Evolutionary conservation across 768 basidiomycete species (phyloP).

Genomic region (Lenzites betulinus): DNA sequence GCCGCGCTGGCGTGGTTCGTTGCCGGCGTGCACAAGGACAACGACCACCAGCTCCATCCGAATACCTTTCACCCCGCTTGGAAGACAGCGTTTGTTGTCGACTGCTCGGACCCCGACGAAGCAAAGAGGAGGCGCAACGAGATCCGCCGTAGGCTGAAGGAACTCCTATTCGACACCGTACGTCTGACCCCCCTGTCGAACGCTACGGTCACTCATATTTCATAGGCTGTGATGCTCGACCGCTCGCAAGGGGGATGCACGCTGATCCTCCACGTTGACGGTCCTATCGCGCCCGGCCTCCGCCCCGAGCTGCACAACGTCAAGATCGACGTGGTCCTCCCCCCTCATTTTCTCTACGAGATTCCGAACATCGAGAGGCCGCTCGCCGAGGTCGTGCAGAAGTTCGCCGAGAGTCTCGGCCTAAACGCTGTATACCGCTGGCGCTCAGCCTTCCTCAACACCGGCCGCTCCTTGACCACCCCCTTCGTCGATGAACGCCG

Average conservation of each 20-base stretch:
- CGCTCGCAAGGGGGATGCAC: background rate
- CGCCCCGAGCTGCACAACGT: background rate
- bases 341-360: background rate
- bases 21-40: too few relatives aligned
- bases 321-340: background rate
- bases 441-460: background rate
- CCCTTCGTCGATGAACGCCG: background rate
- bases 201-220: background rate
- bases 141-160: background rate
- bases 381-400: background rate
- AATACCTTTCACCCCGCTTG: background rate
- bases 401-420: background rate
- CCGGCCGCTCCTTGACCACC: background rate
- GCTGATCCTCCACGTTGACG: background rate
- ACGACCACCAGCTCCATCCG: too few relatives aligned
- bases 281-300: background rate
- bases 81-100: background rate
- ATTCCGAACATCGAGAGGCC: background rate
- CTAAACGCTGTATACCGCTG: background rate
- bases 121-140: background rate
- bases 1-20: too few relatives aligned
- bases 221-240: background rate
- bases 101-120: background rate
- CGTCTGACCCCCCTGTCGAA: background rate
- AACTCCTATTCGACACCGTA: background rate